Conservation (phyloP, 2,329 filamentous ascomycete genomes). For the Apiospora hydei region DNA sequence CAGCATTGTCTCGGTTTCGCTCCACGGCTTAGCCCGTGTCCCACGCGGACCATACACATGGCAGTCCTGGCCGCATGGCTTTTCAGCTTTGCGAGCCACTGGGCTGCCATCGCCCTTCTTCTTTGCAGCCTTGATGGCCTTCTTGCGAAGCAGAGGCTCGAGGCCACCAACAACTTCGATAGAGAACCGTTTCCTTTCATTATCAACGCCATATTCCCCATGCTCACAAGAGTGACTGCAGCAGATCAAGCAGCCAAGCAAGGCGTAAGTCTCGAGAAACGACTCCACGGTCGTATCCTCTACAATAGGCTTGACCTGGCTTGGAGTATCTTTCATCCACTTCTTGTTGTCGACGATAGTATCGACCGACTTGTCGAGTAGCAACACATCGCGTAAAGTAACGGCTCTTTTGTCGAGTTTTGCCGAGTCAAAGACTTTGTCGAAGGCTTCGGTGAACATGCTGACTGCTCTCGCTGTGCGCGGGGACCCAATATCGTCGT, state of each 20-base stretch:
- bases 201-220: conserved; percentile 62
- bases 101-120: conserved; percentile 30
- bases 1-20: conserved; percentile 55
- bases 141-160: conserved; percentile 43
- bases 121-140: conserved; percentile 33
- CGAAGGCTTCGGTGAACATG: conserved; percentile 64
- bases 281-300: conserved; percentile 52
- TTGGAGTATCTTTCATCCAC: conserved; percentile 54
- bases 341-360: conserved; percentile 61
- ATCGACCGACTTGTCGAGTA: conserved; percentile 62
- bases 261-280: conserved; percentile 60
- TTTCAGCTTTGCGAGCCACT: conserved; percentile 45
- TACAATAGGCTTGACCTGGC: conserved; percentile 44
- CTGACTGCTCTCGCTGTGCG: conserved; percentile 52
- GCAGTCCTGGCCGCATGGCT: conserved; percentile 48
- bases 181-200: conserved; percentile 61
- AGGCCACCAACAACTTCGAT: conserved; percentile 52
- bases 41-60: conserved; percentile 46
- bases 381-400: conserved; percentile 58
- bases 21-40: conserved; percentile 52
- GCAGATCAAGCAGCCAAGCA: conserved; percentile 66
- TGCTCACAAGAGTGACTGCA: conserved; percentile 68
- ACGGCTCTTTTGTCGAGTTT: conserved; percentile 48
- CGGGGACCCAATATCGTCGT: conserved; percentile 50
- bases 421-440: conserved; percentile 57